Percentiles rank a stretch among this genome's conserved stretches.
Conservation (phyloP, 2,329 filamentous ascomycete genomes). For the Aspergillus thermomutatus region DNA sequence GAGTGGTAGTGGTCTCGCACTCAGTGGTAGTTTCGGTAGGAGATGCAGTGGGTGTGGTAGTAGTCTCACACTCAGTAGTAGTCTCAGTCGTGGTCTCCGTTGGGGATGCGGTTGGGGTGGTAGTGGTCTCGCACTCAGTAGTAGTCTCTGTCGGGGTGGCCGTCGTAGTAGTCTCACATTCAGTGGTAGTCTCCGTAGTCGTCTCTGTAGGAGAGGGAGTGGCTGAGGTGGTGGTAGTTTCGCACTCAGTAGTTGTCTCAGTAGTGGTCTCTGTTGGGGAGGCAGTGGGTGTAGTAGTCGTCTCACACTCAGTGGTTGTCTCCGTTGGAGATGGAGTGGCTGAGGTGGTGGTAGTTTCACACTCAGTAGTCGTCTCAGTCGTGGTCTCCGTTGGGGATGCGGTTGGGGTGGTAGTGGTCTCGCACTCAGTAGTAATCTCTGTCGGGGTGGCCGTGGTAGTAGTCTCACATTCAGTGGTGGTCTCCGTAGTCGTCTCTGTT, state of each 20-base stretch:
- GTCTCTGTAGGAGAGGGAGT: neutral
- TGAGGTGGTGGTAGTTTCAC: no score
- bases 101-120: no score
- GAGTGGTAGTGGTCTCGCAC: neutral
- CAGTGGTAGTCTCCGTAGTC: neutral
- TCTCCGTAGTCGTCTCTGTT: no score
- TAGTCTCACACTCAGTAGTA: neutral
- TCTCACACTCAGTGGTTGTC: neutral
- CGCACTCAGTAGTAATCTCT: neutral
- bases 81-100: neutral
- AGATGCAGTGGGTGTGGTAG: neutral
- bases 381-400: neutral
- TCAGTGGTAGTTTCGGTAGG: neutral
- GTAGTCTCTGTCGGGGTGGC: neutral
- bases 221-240: no score
- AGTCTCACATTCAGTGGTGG: neutral
- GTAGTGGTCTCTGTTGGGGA: no score
- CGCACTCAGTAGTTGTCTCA: neutral
- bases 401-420: neutral
- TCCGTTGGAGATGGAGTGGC: neutral
- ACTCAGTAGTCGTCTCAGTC: neutral
- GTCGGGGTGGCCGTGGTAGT: neutral
- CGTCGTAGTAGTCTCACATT: neutral
- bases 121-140: neutral
- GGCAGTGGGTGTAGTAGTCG: neutral